A percentile compares a stretch with the other conserved stretches of the same genome.
Conservation (phyloP, 2,329 filamentous ascomycete species). For the Cyphellophora attinorum region DNA sequence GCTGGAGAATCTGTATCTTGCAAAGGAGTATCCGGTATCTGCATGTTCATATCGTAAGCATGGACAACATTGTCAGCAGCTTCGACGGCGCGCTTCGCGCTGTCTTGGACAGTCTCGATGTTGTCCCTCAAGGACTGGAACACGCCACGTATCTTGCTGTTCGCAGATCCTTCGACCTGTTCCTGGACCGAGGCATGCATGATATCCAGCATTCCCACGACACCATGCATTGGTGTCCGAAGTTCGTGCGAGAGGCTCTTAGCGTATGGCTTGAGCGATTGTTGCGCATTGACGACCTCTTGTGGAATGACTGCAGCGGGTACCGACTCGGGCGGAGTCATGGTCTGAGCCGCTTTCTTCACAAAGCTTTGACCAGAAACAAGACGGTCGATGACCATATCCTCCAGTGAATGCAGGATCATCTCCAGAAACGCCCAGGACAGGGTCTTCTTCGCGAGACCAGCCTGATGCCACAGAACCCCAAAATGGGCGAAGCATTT, state of each 20-base stretch:
- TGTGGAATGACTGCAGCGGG: constrained; percentile 41
- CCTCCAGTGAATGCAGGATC: constrained; percentile 59
- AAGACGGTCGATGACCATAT: constrained; percentile 52
- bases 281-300: constrained; percentile 46
- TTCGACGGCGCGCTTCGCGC: constrained; percentile 60
- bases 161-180: constrained; percentile 46
- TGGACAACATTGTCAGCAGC: constrained; percentile 68
- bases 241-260: constrained; percentile 63
- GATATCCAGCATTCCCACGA: constrained; percentile 67
- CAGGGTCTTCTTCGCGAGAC: constrained; percentile 44
- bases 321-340: constrained; percentile 15
- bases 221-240: constrained; percentile 65
- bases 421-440: constrained; percentile 61
- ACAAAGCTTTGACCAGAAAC: constrained; percentile 43
- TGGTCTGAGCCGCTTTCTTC: constrained; percentile 22
- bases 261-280: constrained; percentile 63
- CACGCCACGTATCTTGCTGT: constrained; percentile 42
- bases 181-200: constrained; percentile 66
- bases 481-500: constrained; percentile 63
- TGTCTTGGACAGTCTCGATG: constrained; percentile 65
- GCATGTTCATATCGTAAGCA: constrained; percentile 67
- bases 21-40: constrained; percentile 55
- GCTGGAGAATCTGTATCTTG: constrained; percentile 28
- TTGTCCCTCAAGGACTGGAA: constrained; percentile 57
- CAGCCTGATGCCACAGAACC: constrained; percentile 60